Evolutionary conservation across 495 filamentous ascomycete genomes (phyloP).

Genomic region (Trypethelium eluteriae): DNA sequence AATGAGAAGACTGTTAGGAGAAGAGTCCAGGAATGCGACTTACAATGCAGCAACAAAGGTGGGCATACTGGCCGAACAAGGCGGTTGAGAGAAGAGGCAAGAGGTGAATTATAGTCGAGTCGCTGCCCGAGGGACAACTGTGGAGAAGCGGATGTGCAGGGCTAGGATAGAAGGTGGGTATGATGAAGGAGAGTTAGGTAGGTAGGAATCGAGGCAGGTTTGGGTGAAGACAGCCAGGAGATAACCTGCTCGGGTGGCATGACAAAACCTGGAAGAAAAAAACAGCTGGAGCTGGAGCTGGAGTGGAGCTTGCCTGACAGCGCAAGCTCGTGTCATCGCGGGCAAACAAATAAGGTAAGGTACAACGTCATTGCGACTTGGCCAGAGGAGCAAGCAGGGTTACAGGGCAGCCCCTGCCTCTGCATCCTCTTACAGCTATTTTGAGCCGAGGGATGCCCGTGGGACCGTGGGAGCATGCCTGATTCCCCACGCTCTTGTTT

Average conservation of each 20-base stretch:
- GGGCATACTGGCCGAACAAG: slow-evolving; percentile 19
- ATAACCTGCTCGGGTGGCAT: neutral
- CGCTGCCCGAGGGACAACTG: neutral
- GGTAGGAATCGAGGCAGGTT: neutral
- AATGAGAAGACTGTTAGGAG: neutral
- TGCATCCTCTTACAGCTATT: neutral
- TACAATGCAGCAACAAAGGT: slow-evolving; percentile 33
- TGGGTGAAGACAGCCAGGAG: neutral
- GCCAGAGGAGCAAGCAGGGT: too few relatives aligned
- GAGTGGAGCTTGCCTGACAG: neutral
- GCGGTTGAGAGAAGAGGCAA: neutral
- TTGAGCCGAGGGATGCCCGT: neutral
- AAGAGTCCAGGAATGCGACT: slow-evolving; percentile 10
- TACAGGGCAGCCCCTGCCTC: too few relatives aligned
- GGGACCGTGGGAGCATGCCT: neutral
- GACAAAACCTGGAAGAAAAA: neutral
- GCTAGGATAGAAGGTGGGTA: neutral
- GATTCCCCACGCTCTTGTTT: neutral
- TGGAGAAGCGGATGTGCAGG: neutral
- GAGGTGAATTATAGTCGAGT: slow-evolving; percentile 1
- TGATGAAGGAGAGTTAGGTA: neutral
- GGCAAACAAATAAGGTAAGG: neutral
- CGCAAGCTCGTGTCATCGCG: neutral
- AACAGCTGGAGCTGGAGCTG: neutral
- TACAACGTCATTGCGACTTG: too few relatives aligned